Conservation (phyloP, 495 filamentous ascomycete genomes). For the Darksidea phi region DNA sequence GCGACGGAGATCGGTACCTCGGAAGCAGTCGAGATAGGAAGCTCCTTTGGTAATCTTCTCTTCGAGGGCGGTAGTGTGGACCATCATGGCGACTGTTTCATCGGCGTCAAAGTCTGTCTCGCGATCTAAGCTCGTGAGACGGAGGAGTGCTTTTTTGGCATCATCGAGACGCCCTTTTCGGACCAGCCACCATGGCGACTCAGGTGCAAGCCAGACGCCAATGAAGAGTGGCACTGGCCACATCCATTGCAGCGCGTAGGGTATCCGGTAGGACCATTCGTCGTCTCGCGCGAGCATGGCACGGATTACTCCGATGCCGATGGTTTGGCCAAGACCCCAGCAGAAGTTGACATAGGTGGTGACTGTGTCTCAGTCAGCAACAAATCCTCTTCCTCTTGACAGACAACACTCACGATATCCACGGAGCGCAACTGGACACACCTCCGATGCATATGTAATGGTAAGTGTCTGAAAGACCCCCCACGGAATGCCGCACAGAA, state of each 20-base stretch:
- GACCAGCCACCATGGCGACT: conserved; percentile 47
- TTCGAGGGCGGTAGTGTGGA: conserved; percentile 44
- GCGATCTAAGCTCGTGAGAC: conserved; percentile 39
- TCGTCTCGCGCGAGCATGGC: conserved; percentile 35
- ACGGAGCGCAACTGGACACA: conserved; percentile 36
- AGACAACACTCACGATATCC: conserved; percentile 31
- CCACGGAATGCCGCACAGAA: conserved; percentile 39
- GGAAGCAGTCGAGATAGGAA: conserved; percentile 44
- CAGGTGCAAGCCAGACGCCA: conserved; percentile 43
- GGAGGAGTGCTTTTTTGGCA: conserved; percentile 41
- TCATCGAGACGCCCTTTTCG: conserved; percentile 41
- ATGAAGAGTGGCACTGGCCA: conserved; percentile 45
- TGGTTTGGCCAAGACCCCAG: conserved; percentile 44
- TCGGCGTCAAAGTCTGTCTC: conserved; percentile 44
- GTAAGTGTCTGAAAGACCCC: conserved; percentile 42
- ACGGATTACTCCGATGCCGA: conserved; percentile 43
- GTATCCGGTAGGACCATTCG: conserved; percentile 46
- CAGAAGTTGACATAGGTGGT: conserved; percentile 44
- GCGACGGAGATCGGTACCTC: conserved; percentile 41
- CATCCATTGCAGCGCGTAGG: conserved; percentile 48
- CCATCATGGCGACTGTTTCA: conserved; percentile 44
- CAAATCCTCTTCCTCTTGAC: not conserved
- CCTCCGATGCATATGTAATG: conserved; percentile 41
- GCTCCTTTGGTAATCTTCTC: conserved; percentile 42
- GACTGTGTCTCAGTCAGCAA: conserved; percentile 11